Percentiles rank a stretch among this genome's conserved stretches.
Evolutionary conservation across 1,284 basidiomycete species (phyloP).

Genomic region (Rhodotorula sp.): DNA sequence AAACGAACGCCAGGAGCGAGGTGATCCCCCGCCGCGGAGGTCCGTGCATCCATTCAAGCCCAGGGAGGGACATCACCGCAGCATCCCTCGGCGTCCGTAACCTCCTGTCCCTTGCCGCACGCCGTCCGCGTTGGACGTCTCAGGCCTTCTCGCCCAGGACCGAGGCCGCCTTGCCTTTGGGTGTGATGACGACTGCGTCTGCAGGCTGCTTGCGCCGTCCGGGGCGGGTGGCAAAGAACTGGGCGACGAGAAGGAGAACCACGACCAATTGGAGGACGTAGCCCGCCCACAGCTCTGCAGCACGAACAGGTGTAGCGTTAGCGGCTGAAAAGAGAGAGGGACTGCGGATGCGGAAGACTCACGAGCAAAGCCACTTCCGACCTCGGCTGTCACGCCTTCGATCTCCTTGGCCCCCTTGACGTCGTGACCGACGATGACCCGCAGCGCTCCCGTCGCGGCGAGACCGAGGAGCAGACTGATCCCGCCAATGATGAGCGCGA

Average conservation of each 20-base stretch:
- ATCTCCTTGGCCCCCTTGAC: constrained; percentile 1
- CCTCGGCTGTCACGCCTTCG: not conserved
- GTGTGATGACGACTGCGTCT: not conserved
- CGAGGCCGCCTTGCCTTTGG: too few species aligned
- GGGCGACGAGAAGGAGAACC: constrained; percentile 10
- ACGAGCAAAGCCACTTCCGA: constrained; percentile 27
- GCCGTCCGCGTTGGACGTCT: too few species aligned
- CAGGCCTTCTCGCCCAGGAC: too few species aligned
- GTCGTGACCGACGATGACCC: constrained; percentile 16
- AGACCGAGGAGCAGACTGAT: constrained; percentile 8
- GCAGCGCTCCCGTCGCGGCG: constrained; percentile 10
- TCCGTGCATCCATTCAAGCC: too few species aligned
- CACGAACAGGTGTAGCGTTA: too few species aligned
- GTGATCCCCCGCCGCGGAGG: too few species aligned
- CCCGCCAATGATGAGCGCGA: constrained; percentile 11
- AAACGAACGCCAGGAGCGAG: too few species aligned
- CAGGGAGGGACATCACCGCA: not conserved
- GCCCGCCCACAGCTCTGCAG: constrained; percentile 25
- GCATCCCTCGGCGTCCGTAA: not conserved
- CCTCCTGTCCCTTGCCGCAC: too few species aligned
- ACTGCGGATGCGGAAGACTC: not conserved
- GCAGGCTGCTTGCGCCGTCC: not conserved
- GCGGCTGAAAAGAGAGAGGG: not conserved
- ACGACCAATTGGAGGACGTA: constrained; percentile 17
- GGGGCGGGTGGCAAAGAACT: constrained; percentile 15